phyloP scores from a whole-genome alignment of 2,329 filamentous ascomycete genomes.

The Xylariales sp. region DNA sequence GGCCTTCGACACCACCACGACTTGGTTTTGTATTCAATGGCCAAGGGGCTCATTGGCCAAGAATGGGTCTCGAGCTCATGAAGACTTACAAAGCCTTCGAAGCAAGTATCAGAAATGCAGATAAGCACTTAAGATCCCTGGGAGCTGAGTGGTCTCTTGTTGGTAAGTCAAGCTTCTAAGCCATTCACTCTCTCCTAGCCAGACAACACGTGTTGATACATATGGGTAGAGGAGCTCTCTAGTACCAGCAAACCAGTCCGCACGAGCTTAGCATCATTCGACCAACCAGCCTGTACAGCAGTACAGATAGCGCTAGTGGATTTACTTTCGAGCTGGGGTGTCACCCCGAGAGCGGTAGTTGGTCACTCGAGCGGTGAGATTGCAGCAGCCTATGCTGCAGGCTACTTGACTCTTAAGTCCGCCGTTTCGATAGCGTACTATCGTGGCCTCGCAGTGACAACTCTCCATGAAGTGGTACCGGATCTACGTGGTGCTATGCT shows the following conservation, averaged over 20 bases:
- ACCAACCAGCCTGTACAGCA: neutral
- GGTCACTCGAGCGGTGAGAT: constrained; percentile 24
- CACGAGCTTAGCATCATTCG: neutral
- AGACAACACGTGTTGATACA: no score
- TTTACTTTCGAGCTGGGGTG: constrained; percentile 8
- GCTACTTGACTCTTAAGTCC: constrained; percentile 13
- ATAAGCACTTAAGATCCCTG: neutral
- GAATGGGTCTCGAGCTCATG: constrained; percentile 9
- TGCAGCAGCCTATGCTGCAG: constrained; percentile 33
- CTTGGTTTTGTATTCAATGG: constrained; percentile 12
- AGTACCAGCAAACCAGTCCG: no score
- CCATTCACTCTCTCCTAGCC: neutral
- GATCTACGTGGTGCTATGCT: neutral
- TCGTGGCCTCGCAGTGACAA: neutral
- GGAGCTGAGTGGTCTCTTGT: neutral
- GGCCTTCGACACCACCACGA: no score
- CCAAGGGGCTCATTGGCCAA: constrained; percentile 13
- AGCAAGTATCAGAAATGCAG: neutral
- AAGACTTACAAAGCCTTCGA: neutral
- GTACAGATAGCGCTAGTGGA: constrained; percentile 1
- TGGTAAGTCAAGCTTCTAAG: neutral
- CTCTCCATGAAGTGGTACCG: neutral
- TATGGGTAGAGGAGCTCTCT: no score
- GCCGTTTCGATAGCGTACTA: constrained; percentile 17
- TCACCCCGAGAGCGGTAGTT: constrained; percentile 15